Evolutionary conservation across 2,329 filamentous ascomycete species (phyloP).

Genomic region (Aspergillaceae sp.): DNA sequence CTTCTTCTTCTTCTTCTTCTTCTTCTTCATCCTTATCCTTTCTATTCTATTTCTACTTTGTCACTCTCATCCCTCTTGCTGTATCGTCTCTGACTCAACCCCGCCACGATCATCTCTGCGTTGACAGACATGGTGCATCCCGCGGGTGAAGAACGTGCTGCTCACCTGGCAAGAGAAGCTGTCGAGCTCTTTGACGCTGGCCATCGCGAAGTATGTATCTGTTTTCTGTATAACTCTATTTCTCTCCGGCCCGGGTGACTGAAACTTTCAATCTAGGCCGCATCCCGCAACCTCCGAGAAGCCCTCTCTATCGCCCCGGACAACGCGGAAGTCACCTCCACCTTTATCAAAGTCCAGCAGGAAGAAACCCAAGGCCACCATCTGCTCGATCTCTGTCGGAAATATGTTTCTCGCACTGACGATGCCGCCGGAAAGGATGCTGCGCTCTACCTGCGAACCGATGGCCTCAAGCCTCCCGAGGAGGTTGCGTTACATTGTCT

Average conservation of each 20-base stretch:
- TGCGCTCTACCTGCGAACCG: slow-evolving; percentile 33
- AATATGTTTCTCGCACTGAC: slow-evolving; percentile 34
- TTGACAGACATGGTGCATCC: slow-evolving; percentile 32
- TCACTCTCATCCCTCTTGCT: too few relatives aligned
- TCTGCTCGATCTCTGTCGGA: slow-evolving; percentile 37
- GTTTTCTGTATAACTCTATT: slow-evolving; percentile 18
- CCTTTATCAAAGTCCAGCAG: slow-evolving; percentile 37
- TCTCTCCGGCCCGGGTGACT: not conserved
- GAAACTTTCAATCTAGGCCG: slow-evolving; percentile 26
- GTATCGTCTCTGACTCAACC: too few relatives aligned
- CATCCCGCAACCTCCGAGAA: slow-evolving; percentile 41
- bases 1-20: too few relatives aligned
- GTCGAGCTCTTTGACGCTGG: slow-evolving; percentile 39
- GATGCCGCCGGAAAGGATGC: slow-evolving; percentile 38
- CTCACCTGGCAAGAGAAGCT: slow-evolving; percentile 39
- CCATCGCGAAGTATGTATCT: slow-evolving; percentile 34
- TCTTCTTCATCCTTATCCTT: too few relatives aligned
- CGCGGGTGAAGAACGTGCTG: slow-evolving; percentile 39
- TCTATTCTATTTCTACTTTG: too few relatives aligned
- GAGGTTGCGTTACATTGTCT: slow-evolving; percentile 36
- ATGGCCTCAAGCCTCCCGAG: slow-evolving; percentile 36
- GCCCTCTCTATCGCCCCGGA: slow-evolving; percentile 40
- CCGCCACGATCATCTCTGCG: not conserved
- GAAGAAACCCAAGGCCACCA: slow-evolving; percentile 36
- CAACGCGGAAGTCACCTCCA: slow-evolving; percentile 37